Base-by-base conservation (phyloP, 345 rosid species). In the Linum usitatissimum region DNA sequence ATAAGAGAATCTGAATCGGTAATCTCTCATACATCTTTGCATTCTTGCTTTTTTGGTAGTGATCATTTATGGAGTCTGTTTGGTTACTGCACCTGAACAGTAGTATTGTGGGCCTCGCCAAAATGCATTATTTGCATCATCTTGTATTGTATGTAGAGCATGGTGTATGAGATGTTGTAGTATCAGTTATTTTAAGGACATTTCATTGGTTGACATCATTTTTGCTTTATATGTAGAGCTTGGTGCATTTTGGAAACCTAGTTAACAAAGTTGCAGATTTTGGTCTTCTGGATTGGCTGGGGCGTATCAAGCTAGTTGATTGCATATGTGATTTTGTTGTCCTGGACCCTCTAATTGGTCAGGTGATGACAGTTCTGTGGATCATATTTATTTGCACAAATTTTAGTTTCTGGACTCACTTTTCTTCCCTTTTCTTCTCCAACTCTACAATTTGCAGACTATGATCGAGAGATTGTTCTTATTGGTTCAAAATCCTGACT, bases 201-300 rank as follows among this genome's bases (percentile, higher is more conserved):
- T 57, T 30, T 57, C 7, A 18, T 57, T 0, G 23, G 13, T 21
- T 57, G 9, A 61, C 23, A 39, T 58, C 19, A 19, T 15, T 66
- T 55, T 66, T 71, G 20, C 53, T 57, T 62, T 8, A n/a, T 60
- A 58, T 73, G 74, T 92, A 91, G 96, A 74, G 75, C 74, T 67
- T 85, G 70, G 61, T 48, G 45, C 75, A 59, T 65, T 84, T 92
- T 53, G 86, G 91, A 53, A 75, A 79, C 64, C 75, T 92, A 57
- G 75, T 89, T 67, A 75, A 61, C 70, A 80, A 79, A 81, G 77
- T 89, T 67, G 83, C 89, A 63, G 95, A 86, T 66, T 75, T 69
- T 71, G 89, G 80, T 64, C 84, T 85, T 71, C 84, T 86, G 76
- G 91, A 84, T 67, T 92, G 96, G 93, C 71, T 69, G 63, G 98